Percentiles rank a stretch among this genome's conserved stretches.
Evolutionary conservation across 345 rosid species (phyloP).

Genomic region (Lepidium africanum): DNA sequence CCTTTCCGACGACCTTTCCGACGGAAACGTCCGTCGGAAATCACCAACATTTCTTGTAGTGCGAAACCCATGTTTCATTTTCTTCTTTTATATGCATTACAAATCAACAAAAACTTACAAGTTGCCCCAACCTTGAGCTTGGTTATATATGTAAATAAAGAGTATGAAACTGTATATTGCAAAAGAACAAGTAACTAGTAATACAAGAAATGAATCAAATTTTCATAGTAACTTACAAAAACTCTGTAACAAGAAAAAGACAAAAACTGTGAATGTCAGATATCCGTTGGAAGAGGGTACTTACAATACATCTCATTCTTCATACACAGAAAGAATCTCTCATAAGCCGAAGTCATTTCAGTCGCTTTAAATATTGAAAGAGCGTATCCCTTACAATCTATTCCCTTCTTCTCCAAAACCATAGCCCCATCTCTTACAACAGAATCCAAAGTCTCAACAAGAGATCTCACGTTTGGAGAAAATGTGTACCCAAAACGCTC

Average conservation of each 20-base stretch:
- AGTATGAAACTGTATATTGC: neutral
- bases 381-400: conserved; percentile 38
- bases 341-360: conserved; percentile 69
- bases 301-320: conserved; percentile 45
- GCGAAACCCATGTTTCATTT: neutral
- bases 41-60: too few species aligned
- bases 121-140: neutral
- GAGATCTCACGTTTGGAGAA: conserved; percentile 58
- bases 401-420: conserved; percentile 45
- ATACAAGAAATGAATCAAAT: neutral
- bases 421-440: conserved; percentile 42
- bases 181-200: neutral
- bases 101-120: neutral
- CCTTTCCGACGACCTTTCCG: too few species aligned
- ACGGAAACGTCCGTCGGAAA: too few species aligned
- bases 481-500: conserved; percentile 53
- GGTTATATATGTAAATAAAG: neutral
- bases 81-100: neutral
- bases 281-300: conserved; percentile 56
- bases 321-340: conserved; percentile 77
- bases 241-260: neutral
- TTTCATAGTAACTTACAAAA: neutral
- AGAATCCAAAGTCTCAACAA: conserved; percentile 45
- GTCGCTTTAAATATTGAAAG: conserved; percentile 50
- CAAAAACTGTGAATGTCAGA: neutral